Conservation (phyloP, 805 yeast genomes). For the Candida ficus region DNA sequence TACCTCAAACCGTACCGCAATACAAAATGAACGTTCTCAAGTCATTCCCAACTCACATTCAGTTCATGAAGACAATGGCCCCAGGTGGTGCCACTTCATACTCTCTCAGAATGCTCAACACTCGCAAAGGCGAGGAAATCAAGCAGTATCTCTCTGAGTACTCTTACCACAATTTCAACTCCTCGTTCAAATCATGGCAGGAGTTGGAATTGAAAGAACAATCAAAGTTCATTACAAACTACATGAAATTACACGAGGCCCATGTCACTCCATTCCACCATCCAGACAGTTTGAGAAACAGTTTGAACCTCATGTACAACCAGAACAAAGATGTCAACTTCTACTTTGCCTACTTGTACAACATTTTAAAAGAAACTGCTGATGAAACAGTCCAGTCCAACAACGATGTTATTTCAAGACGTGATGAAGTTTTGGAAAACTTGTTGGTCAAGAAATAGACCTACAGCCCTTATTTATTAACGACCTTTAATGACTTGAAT, state of each 20-base stretch:
- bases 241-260: constrained; percentile 7
- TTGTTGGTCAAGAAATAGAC: constrained; percentile 6
- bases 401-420: constrained; percentile 6
- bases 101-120: constrained; percentile 5
- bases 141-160: constrained; percentile 11
- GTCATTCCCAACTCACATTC: constrained; percentile 9
- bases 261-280: constrained; percentile 6
- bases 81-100: constrained; percentile 4
- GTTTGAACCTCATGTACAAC: constrained; percentile 7
- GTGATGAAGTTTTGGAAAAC: constrained; percentile 8
- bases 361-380: constrained; percentile 9
- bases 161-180: constrained; percentile 9
- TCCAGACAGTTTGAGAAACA: constrained; percentile 4
- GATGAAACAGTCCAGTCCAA: constrained; percentile 2
- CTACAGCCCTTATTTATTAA: too few species aligned
- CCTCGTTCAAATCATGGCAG: constrained; percentile 11
- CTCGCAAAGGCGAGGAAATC: constrained; percentile 4
- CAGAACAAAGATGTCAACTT: constrained; percentile 13
- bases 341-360: constrained; percentile 11
- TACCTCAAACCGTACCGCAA: too few species aligned
- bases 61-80: constrained; percentile 7
- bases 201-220: constrained; percentile 11
- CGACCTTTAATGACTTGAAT: too few species aligned
- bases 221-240: constrained; percentile 7
- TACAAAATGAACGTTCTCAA: constrained; percentile 9